Base-by-base conservation (phyloP, 176 grass and related monocot species). In the Oryza meyeriana region DNA sequence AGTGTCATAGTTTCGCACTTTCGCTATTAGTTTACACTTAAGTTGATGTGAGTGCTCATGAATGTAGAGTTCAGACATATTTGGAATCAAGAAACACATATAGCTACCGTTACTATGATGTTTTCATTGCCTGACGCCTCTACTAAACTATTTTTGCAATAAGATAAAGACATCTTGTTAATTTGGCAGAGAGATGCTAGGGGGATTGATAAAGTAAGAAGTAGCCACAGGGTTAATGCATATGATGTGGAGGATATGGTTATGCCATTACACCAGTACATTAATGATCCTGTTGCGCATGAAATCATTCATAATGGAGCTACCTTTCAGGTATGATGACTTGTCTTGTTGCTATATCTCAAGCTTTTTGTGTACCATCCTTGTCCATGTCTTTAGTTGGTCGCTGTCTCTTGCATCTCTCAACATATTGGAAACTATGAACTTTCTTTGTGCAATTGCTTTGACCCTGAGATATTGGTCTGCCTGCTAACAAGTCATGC, bases 281-380 rank as follows among this genome's bases (percentile, higher is more conserved):
- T 99, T 74, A 88, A 92, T 85, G 79, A 99, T 80, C 93, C 93
- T 67, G 40, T 96, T 84, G 89, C 87, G 59, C 97, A 99, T 88
- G 93, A 99, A 66, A 93, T 99, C 76, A 87, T 99, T 87, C 97
- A 99, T 77, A 99, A 99, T 71, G 93, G 97, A 16, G 89, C 93
- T 69, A 96, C 97, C 25, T 99, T 99, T 94, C 97, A 99, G 91
- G 97, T 96, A 80, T 30, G n/a, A 36, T 14, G 69, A 72, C 8
- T n/a, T 74, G 18, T 77, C 27, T 10, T 27, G 62, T 70, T 74
- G 10, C 16, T 68, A 31, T 45, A 80, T 76, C 55, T 70, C 39
- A 39, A 76, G 1, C 1, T 55, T 81, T 32, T 65, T 33, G 16
- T 69, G 11, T 32, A 36, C 73, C 73, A 38, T 77, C 66, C 18